phyloP scores from a whole-genome alignment of 495 filamentous ascomycete species.

The Podospora conica region DNA sequence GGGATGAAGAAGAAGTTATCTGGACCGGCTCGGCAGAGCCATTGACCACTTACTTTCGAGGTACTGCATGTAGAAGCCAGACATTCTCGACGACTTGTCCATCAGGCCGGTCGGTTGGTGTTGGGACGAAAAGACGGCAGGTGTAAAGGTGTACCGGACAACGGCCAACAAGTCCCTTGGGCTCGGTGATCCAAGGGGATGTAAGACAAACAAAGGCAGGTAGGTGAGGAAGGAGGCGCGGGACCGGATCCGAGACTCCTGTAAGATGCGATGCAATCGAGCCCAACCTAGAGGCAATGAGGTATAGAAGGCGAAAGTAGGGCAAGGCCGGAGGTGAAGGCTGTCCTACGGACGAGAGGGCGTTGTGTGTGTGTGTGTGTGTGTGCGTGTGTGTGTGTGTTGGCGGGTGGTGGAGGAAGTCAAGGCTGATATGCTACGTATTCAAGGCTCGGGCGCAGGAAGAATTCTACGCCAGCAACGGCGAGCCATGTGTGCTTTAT shows the following conservation, averaged over 20 bases:
- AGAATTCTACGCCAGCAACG: constrained; percentile 42
- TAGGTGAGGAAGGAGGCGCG: constrained; percentile 24
- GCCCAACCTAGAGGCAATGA: constrained; percentile 43
- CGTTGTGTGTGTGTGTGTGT: constrained; percentile 20
- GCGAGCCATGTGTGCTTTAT: constrained; percentile 60
- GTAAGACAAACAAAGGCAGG: constrained; percentile 18
- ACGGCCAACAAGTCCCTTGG: constrained; percentile 7
- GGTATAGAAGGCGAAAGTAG: constrained; percentile 20
- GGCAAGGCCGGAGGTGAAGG: constrained; percentile 34
- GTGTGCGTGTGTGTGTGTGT: not conserved
- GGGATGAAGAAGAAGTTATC: constrained; percentile 4
- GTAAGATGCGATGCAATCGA: constrained; percentile 51
- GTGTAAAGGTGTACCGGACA: constrained; percentile 15
- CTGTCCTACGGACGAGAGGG: constrained; percentile 40
- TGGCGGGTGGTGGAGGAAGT: constrained; percentile 23
- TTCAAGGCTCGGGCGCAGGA: constrained; percentile 43
- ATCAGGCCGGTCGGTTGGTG: constrained; percentile 11
- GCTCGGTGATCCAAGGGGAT: constrained; percentile 16
- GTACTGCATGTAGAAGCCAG: constrained; percentile 59
- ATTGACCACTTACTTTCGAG: constrained; percentile 52
- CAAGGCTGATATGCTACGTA: constrained; percentile 47
- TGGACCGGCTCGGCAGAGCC: constrained; percentile 2
- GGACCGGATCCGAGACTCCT: constrained; percentile 31
- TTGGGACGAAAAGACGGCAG: not conserved
- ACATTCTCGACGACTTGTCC: constrained; percentile 36